Conservation (phyloP, 306 rosid species). For the Prinsepia uniflora region DNA sequence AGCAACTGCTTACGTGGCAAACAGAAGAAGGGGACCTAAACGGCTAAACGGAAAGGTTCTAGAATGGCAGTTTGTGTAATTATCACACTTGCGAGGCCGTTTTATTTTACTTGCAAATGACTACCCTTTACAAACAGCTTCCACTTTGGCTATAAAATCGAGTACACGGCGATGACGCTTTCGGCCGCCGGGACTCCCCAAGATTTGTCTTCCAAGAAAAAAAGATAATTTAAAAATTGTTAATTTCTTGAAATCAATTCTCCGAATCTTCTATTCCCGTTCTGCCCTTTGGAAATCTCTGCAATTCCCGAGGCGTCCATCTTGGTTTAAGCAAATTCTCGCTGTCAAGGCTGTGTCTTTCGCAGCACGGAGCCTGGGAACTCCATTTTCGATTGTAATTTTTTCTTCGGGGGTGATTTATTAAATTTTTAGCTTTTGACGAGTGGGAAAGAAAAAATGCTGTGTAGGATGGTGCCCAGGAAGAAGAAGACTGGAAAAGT, state of each 20-base stretch:
- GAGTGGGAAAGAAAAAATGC: slow-evolving; percentile 31
- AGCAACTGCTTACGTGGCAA: too few species aligned
- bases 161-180: slow-evolving; percentile 15
- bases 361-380: not conserved
- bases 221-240: not conserved
- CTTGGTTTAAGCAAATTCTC: slow-evolving; percentile 13
- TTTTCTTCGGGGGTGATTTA: not conserved
- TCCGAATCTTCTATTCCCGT: slow-evolving; percentile 5
- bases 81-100: not conserved
- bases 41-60: not conserved
- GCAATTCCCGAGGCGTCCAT: slow-evolving; percentile 1
- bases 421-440: too few species aligned
- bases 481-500: slow-evolving; percentile 69
- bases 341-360: not conserved
- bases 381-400: not conserved
- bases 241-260: not conserved
- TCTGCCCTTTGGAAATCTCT: not conserved
- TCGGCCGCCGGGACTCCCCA: slow-evolving; percentile 35
- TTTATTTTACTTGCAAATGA: not conserved
- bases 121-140: not conserved
- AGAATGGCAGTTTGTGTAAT: slow-evolving; percentile 6
- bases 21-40: too few species aligned
- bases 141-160: slow-evolving; percentile 14
- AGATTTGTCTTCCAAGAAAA: slow-evolving; percentile 21
- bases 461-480: slow-evolving; percentile 50